Conservation (phyloP, 305 asterid species). For the Fraxinus nigra region DNA sequence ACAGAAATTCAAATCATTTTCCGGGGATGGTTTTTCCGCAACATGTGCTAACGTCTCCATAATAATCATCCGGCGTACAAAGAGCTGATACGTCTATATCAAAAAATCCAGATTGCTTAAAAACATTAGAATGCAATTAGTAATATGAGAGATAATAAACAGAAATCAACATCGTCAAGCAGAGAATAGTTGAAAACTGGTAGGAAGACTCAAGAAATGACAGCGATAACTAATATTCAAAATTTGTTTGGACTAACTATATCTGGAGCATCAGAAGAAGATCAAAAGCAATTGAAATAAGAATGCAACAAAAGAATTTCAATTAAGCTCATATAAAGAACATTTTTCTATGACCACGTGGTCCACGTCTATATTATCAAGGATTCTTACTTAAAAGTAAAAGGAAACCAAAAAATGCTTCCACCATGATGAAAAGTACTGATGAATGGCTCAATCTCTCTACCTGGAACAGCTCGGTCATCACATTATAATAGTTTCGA, state of each 20-base stretch:
- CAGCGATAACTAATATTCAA: background rate
- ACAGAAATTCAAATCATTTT: no score
- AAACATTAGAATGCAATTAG: background rate
- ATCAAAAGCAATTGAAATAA: background rate
- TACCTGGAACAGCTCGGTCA: slow-evolving; percentile 92
- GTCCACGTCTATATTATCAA: background rate
- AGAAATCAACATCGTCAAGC: slow-evolving; percentile 10
- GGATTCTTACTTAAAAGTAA: background rate
- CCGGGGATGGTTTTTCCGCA: no score
- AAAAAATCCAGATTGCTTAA: background rate
- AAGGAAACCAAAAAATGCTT: background rate
- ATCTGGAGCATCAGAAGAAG: background rate
- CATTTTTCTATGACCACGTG: background rate
- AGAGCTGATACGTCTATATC: background rate
- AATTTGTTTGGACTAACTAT: background rate
- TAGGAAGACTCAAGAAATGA: background rate
- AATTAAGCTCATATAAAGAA: background rate
- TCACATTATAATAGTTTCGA: slow-evolving; percentile 72
- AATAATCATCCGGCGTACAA: background rate
- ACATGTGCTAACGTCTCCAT: no score
- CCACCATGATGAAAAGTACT: background rate
- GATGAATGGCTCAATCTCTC: background rate
- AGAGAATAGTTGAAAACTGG: background rate
- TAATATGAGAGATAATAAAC: background rate
- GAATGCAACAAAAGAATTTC: background rate